These are phyloP conservation scores for Exophiala alcalophila DNA, from an alignment of 2,329 filamentous ascomycete species.

Conservation along the genomic window DNA sequence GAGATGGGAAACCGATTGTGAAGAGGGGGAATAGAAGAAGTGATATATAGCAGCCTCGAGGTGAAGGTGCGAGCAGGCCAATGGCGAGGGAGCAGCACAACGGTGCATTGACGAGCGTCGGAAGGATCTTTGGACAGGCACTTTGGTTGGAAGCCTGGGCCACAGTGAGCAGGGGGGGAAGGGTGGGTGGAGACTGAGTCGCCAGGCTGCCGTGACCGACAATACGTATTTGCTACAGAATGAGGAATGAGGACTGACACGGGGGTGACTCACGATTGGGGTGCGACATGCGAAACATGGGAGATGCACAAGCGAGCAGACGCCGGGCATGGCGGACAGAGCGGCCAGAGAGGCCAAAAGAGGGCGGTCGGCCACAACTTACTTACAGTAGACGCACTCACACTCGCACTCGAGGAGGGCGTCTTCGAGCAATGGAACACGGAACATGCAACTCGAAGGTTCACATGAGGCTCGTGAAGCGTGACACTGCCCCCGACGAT, in stretches of 20 bases:
- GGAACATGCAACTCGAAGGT: too few species aligned
- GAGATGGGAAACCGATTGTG: slow-evolving; percentile 11
- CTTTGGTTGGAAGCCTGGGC: slow-evolving; percentile 26
- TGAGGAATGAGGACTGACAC: neutral
- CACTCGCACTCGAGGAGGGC: too few species aligned
- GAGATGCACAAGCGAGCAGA: too few species aligned
- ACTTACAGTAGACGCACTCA: too few species aligned
- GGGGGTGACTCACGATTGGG: slow-evolving; percentile 19
- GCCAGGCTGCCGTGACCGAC: slow-evolving; percentile 22
- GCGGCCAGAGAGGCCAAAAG: too few species aligned
- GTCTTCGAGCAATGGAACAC: too few species aligned
- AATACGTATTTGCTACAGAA: slow-evolving; percentile 10
- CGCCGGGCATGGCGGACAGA: too few species aligned
- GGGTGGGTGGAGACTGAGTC: slow-evolving; percentile 16
- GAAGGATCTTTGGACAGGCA: slow-evolving; percentile 8
- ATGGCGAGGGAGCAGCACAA: slow-evolving; percentile 18
- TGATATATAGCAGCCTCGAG: slow-evolving; percentile 27
- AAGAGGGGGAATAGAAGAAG: slow-evolving; percentile 10
- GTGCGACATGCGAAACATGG: slow-evolving; percentile 1
- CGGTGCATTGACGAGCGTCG: slow-evolving; percentile 15
- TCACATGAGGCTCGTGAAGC: too few species aligned
- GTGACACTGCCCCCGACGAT: too few species aligned
- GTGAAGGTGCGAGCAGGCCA: slow-evolving; percentile 18
- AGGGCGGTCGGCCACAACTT: too few species aligned
- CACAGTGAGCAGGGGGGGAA: slow-evolving; percentile 3